Evolutionary conservation across 306 rosid species (phyloP).

Genomic region (Prunus mume): DNA sequence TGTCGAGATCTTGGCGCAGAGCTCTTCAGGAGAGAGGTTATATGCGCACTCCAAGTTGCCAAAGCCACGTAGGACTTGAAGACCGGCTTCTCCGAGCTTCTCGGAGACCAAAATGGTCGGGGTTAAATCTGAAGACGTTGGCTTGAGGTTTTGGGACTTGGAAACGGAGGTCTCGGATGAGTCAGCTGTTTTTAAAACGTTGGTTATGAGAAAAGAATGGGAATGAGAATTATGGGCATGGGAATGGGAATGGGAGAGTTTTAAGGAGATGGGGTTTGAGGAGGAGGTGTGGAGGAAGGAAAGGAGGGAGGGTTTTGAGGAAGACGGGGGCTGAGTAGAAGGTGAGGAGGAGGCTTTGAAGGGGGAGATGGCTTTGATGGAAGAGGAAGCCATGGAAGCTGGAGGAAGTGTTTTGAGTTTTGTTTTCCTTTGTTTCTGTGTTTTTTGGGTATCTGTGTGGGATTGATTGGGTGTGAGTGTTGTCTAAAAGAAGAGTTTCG

Average conservation of each 20-base stretch:
- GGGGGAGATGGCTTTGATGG: slow-evolving; percentile 30
- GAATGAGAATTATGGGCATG: background rate
- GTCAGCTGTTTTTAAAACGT: slow-evolving; percentile 34
- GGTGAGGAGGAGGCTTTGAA: slow-evolving; percentile 6
- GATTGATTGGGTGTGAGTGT: background rate
- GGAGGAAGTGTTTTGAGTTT: background rate
- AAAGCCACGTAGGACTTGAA: slow-evolving; percentile 46
- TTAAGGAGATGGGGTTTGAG: slow-evolving; percentile 22
- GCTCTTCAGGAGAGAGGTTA: slow-evolving; percentile 52
- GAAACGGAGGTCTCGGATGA: background rate
- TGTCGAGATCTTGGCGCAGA: slow-evolving; percentile 59
- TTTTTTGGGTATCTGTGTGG: background rate
- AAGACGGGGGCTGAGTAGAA: slow-evolving; percentile 2
- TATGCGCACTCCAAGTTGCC: slow-evolving; percentile 69
- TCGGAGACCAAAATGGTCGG: slow-evolving; percentile 75
- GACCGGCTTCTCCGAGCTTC: slow-evolving; percentile 81
- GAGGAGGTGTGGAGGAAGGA: slow-evolving; percentile 38
- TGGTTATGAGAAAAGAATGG: slow-evolving; percentile 20
- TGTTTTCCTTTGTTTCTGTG: background rate
- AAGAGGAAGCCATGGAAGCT: slow-evolving; percentile 50
- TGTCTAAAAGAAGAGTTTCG: background rate
- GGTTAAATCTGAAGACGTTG: background rate
- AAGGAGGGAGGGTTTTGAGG: slow-evolving; percentile 26
- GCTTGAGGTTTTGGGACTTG: slow-evolving; percentile 8
- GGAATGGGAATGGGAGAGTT: slow-evolving; percentile 14